Base-by-base conservation (phyloP, 805 yeast genomes). In the Cyberlindnera nakhonratchasimensis region DNA sequence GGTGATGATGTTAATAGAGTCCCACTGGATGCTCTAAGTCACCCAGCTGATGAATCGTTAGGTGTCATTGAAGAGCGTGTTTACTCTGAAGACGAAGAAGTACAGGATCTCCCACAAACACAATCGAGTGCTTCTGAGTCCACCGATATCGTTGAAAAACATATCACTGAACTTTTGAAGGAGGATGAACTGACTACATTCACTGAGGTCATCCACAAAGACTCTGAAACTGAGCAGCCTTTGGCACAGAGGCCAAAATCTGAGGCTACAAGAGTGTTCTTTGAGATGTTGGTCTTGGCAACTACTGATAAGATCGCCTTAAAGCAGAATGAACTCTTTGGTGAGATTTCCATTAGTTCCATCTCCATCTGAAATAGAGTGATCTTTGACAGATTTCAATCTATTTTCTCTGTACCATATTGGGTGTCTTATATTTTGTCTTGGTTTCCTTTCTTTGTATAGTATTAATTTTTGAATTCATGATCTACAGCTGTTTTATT, bases 271-370 rank as follows among this genome's bases (percentile, higher is more conserved):
- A 74, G 78, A 53, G 71, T 86, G 40, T 89, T 89, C 63, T 89
- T 88, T 55, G 95, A 89, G 59, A 61, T 89, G 58, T 69, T 89
- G 52, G 91, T 88, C 4, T 69, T 89, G 43, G 95, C 95, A 2
- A 82, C 93, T 6, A 71, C 79, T 34, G 89, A 83, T 52, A 81
- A 91, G 40, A 66, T 89, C 34, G 66, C 68, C 13, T 61, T 88
- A 31, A 63, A 75, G 28, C 96, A 87, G 64, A 69, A 71, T 7
- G 67, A 66, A 29, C 53, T 82, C 17, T 86, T 80, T 50, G 82
- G 81, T 5, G 77, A 74, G 29, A 80, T 87, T 43, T 25, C 49
- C 12, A 45, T 48, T 42, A 34, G 32, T 16, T 31, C 40, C 14
- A 26, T 40, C 16, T 13, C 32, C 5, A 25, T 23, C 20, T 31